Percentiles rank a stretch among this genome's conserved stretches.
Conservation (phyloP, 495 filamentous ascomycete genomes). For the Cairneyella variabilis region DNA sequence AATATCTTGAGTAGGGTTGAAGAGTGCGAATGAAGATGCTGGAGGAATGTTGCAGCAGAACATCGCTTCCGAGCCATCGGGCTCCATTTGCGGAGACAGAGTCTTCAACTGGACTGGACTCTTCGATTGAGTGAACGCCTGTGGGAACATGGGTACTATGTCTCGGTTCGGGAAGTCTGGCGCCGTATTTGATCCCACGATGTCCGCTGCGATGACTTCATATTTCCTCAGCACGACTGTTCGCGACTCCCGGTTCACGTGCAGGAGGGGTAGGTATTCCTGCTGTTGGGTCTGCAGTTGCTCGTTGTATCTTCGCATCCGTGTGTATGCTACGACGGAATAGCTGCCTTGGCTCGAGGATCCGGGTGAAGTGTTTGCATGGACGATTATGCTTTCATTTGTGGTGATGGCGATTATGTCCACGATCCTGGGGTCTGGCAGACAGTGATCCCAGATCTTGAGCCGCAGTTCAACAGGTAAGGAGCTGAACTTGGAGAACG, state of each 20-base stretch:
- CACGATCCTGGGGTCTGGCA: not conserved
- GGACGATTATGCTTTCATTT: not conserved
- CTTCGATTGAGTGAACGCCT: not conserved
- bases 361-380: not conserved
- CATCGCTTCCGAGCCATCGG: not conserved
- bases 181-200: not conserved
- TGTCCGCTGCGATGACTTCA: not conserved
- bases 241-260: not conserved
- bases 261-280: not conserved
- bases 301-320: not conserved
- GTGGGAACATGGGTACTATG: too few species aligned
- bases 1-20: not conserved
- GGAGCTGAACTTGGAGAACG: not conserved
- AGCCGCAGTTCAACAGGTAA: not conserved
- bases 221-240: not conserved
- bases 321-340: not conserved
- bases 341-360: not conserved
- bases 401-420: not conserved
- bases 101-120: not conserved
- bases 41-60: not conserved
- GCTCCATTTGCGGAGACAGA: not conserved
- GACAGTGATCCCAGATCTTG: slow-evolving; percentile 9
- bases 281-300: not conserved
- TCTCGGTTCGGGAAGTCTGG: not conserved
- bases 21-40: not conserved